Base-by-base conservation (phyloP, 805 yeast genomes). In the Ogataea pilisensis region DNA sequence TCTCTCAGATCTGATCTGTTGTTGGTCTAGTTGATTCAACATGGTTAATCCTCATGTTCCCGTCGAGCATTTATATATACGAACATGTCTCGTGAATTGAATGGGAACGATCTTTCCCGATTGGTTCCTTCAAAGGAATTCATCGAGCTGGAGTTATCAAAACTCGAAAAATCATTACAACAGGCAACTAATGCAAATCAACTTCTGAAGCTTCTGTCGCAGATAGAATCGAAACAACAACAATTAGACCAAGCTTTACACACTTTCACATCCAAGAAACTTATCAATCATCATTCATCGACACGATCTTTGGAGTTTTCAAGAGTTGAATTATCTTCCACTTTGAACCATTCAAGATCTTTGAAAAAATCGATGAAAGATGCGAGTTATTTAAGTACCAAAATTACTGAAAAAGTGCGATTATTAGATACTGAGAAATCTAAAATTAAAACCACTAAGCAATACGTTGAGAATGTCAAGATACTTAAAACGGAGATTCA, bases 331-430 rank as follows among this genome's bases (percentile, higher is more conserved):
- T 64, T 85, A n/a, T 73, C 88, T 0, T 68, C 79, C 0, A 72
- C 86, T 2, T 65, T 82, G 41, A 61, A 72, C 19, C 68, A 69
- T 31, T 82, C 90, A 11, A 74, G 78, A 37, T 69, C 75, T 2
- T 63, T 85, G 42, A 70, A 75, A 24, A 63, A 69, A 25, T 68
- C 77, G 20, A 70, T 86, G 37, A 64, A 78, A 5, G 66, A 72
- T 31, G 83, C 95, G 1, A 79, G 84, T 37, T 73, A 73, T 35
- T 65, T 81, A 41, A 90, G 95, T 6, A 66, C 72, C 29, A 68
- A 75, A 13, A 75, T 90, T 38, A 83, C 95, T 2, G 75, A 75
- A 31, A 76, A 80, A 46, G 86, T 90, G 43, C 71, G 83, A 41
- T 60, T 79, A 2, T 66, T 86, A 31, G 95, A 88, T 58, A 66